These are phyloP conservation scores for Cladophialophora immunda DNA, from an alignment of 2,329 filamentous ascomycete genomes.

Conservation along the genomic window DNA sequence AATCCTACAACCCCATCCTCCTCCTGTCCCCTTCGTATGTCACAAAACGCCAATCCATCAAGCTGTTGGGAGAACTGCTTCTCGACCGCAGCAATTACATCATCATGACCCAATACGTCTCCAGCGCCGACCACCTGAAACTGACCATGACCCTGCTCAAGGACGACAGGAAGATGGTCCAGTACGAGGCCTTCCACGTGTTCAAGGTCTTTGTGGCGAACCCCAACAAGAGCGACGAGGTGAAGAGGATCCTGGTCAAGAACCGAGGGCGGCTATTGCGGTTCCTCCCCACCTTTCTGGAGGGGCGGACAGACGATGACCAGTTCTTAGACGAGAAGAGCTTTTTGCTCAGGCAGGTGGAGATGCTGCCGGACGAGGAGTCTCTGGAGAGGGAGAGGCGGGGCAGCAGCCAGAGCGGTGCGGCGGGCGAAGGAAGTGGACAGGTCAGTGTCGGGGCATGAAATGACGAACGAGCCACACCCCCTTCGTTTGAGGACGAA, in stretches of 20 bases:
- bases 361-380: slow-evolving; percentile 44
- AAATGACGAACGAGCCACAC: background rate
- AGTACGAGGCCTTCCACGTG: slow-evolving; percentile 98
- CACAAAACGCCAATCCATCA: slow-evolving; percentile 97
- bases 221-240: slow-evolving; percentile 95
- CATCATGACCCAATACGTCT: slow-evolving; percentile 97
- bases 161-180: slow-evolving; percentile 98
- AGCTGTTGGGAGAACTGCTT: slow-evolving; percentile 92
- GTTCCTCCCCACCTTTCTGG: slow-evolving; percentile 90
- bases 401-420: background rate
- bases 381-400: slow-evolving; percentile 8
- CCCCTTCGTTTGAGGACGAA: background rate
- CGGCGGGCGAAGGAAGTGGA: background rate
- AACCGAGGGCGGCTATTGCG: slow-evolving; percentile 89
- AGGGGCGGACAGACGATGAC: slow-evolving; percentile 95
- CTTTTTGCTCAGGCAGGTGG: slow-evolving; percentile 94
- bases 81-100: slow-evolving; percentile 96
- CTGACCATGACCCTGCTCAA: slow-evolving; percentile 97
- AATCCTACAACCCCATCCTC: slow-evolving; percentile 73
- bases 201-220: slow-evolving; percentile 99
- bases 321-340: slow-evolving; percentile 98
- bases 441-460: slow-evolving; percentile 29
- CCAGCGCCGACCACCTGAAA: slow-evolving; percentile 93
- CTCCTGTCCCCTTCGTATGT: slow-evolving; percentile 96
- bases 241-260: slow-evolving; percentile 95